Percentiles rank a stretch among this genome's conserved stretches.
These are phyloP conservation scores for Plantago lanceolata DNA, from an alignment of 305 asterid genomes.

Conservation along the genomic window DNA sequence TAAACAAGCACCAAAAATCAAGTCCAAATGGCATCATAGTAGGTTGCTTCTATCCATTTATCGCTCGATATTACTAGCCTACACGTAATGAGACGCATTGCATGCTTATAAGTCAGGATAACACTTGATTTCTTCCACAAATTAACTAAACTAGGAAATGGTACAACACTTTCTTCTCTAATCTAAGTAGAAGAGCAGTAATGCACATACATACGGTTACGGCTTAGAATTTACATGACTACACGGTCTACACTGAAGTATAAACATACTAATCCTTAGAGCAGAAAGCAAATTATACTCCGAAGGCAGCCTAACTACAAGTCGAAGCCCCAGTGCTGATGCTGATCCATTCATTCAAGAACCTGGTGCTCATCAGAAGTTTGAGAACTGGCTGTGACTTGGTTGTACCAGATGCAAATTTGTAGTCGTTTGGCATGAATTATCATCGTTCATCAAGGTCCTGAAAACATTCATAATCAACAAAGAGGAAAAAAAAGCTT, in stretches of 20 bases:
- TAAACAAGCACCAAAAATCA: not conserved
- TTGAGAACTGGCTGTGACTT: slow-evolving; percentile 68
- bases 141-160: not conserved
- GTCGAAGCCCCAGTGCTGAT: slow-evolving; percentile 22
- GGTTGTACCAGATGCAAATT: slow-evolving; percentile 76
- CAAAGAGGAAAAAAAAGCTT: not conserved
- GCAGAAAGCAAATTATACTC: slow-evolving; percentile 30
- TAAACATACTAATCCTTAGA: slow-evolving; percentile 24
- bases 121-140: not conserved
- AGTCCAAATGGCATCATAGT: not conserved
- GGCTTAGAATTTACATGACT: slow-evolving; percentile 8
- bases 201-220: not conserved
- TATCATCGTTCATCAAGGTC: slow-evolving; percentile 53
- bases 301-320: slow-evolving; percentile 29
- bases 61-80: not conserved
- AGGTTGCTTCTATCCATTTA: not conserved
- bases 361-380: slow-evolving; percentile 39
- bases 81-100: not conserved
- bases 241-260: slow-evolving; percentile 6
- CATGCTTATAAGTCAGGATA: not conserved
- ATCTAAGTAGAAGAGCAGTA: slow-evolving; percentile 1
- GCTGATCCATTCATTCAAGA: slow-evolving; percentile 15
- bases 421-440: slow-evolving; percentile 76
- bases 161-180: slow-evolving; percentile 5
- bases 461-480: slow-evolving; percentile 33